Base-by-base conservation (phyloP, 805 yeast genomes). In the Candida argentea region DNA sequence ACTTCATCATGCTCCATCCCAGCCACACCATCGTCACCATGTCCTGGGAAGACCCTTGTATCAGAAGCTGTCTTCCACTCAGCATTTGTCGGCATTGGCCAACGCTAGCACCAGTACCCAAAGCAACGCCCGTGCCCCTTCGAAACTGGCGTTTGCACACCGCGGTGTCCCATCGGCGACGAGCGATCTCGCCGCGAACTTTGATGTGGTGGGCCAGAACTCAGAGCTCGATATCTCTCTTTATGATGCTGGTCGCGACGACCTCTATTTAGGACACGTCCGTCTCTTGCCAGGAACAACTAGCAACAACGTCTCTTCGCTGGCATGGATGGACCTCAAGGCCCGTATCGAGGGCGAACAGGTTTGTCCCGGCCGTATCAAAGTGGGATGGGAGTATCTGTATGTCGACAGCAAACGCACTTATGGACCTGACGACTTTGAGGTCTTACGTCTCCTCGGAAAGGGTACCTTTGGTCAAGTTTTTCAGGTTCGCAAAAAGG, bases 381-480 rank as follows among this genome's bases (percentile, higher is more conserved):
- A 75, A 40, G 74, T 91, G 31, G 67, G 73, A 38, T 73, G 87
- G 67, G 76, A 74, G 38, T 89, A 77, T 54, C 46, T 63, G 10
- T 73, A 73, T 26, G 60, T 73, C 20, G 74, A 81, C 13, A 62
- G 73, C 28, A 79, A 82, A 52, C 73, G 75, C 43, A 83, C 79
- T 42, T 83, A 79, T 47, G 95, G 95, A 1, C 98, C 98, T 4
- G 79, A 78, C 28, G 97, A 91, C 56, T 91, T 91, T 55, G 95
- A 87, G 52, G 85, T 89, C 11, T 70, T 91, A 43, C 69, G 95
- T 46, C 64, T 89, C 29, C 64, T 89, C 36, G 98, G 98, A 36
- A 86, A 85, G 50, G 98, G 98, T 30, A 91, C 97, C 1, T 89
- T 89, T 64, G 98, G 98, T 18, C 95, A 85, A 60, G 98, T 89